phyloP scores from a whole-genome alignment of 495 filamentous ascomycete species.

The Penicillium pulvis region DNA sequence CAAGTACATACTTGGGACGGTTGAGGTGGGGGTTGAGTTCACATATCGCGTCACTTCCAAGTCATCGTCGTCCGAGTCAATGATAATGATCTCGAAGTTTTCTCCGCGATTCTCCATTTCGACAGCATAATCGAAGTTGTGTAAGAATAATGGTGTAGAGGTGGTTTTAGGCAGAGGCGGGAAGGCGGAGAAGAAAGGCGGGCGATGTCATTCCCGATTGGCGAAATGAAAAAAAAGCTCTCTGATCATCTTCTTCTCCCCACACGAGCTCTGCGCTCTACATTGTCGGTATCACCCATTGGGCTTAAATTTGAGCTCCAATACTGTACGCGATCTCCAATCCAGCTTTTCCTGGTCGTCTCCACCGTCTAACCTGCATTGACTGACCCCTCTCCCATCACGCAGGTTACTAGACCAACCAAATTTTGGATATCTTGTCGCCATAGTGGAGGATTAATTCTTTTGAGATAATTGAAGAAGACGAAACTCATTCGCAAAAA shows the following conservation, averaged over 20 bases:
- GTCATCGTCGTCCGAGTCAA: constrained; percentile 46
- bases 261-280: constrained; percentile 9
- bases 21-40: constrained; percentile 6
- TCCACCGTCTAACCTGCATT: background rate
- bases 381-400: background rate
- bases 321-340: background rate
- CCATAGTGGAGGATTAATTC: background rate
- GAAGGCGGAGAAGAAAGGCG: constrained; percentile 12
- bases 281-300: constrained; percentile 4
- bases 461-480: background rate
- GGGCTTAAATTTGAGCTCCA: background rate
- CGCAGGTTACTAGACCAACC: background rate
- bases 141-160: background rate
- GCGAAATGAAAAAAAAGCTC: constrained; percentile 23
- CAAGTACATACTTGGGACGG: constrained; percentile 16
- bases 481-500: constrained; percentile 35
- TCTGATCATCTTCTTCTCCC: constrained; percentile 12
- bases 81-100: constrained; percentile 27
- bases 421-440: background rate
- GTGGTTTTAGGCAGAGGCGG: background rate
- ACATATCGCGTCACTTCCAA: constrained; percentile 34
- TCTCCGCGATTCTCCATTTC: constrained; percentile 15
- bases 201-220: constrained; percentile 29
- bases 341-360: background rate
- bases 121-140: constrained; percentile 13